Evolutionary conservation across 1,139 yeast genomes (phyloP).

Genomic region (Saccharomyces pastorianus): DNA sequence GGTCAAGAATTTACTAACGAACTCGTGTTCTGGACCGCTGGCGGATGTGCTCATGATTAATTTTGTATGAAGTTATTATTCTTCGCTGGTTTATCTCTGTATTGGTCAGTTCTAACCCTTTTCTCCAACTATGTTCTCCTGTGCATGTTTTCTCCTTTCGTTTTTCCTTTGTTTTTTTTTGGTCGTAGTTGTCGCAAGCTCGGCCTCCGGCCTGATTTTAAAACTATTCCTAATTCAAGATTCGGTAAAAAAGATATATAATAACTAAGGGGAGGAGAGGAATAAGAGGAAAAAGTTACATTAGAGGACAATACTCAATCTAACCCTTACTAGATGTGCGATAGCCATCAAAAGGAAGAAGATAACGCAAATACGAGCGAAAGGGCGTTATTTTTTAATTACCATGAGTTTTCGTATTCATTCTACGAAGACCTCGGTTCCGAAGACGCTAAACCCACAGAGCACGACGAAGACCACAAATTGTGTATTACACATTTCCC

Average conservation of each 20-base stretch:
- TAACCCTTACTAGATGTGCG: constrained; percentile 1
- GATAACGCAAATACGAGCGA: constrained; percentile 5
- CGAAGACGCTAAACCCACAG: constrained; percentile 6
- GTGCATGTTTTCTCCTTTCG: not conserved
- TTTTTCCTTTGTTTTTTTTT: not conserved
- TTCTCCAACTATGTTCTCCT: not conserved
- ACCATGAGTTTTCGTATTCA: constrained; percentile 48
- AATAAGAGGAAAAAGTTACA: not conserved
- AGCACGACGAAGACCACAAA: constrained; percentile 29
- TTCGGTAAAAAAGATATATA: not conserved
- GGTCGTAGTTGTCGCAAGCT: not conserved
- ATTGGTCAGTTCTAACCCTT: not conserved
- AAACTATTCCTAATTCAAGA: not conserved
- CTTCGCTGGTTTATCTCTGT: not conserved
- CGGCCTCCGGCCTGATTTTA: not conserved
- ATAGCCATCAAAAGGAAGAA: constrained; percentile 10
- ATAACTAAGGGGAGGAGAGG: not conserved
- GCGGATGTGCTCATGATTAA: not conserved
- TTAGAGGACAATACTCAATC: not conserved
- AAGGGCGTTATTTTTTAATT: constrained; percentile 48
- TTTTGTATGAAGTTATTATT: not conserved
- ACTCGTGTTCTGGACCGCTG: constrained; percentile 23
- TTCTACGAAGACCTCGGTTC: constrained; percentile 29
- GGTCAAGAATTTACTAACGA: constrained; percentile 28
- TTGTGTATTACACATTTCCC: constrained; percentile 61